Evolutionary conservation across 2,329 filamentous ascomycete species (phyloP), one percentile per base, ranked within the genome.

Genomic region (Teratosphaeria pseudoeucalypti): DNA sequence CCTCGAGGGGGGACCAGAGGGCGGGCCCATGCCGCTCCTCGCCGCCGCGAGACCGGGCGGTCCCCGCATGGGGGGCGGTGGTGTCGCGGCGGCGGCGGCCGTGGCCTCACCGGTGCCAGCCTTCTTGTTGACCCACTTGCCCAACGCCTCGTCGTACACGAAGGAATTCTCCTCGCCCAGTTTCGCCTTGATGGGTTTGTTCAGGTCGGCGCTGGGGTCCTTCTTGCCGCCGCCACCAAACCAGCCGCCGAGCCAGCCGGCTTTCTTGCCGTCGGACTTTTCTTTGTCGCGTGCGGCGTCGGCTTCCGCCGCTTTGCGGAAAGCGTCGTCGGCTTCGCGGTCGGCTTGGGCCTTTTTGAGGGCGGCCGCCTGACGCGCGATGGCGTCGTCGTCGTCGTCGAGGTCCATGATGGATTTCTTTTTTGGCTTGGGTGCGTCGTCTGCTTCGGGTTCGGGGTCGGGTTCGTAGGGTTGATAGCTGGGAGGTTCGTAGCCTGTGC

Each of bases 41-140:
- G 57, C 57, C 14, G 77, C 78, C 60, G 23, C 23, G 23, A 74
- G 75, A 59, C 84, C 86, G 62, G 76, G 79, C 58, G 77, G 76
- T 6, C 78, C 81, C 66, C 82, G 85, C 53, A 55, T 55, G 0
- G 92, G 92, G 1, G 94, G 92, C 1, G 92, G 89, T 0, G 91
- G 85, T 1, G 85, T 85, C 54, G 78, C 71, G n/a, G 77, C 74
- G 27, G 79, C 72, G 34, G 81, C 78, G 63, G 84, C 82, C 9
- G 32, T 16, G 10, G 82, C 77, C 29, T 81, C 77, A 9, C 88
- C 86, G 7, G 83, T 82, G 14, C 77, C 78, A 12, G 86, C 86
- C 72, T 96, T 96, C 79, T 96, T 96, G 78, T 99, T 97, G 72
- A 99, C 81, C 95, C 95, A 99, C 72, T 94, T 91, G 78, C 95